Base-by-base conservation (phyloP, 2,329 filamentous ascomycete species). In the Harringtonia lauricola region DNA sequence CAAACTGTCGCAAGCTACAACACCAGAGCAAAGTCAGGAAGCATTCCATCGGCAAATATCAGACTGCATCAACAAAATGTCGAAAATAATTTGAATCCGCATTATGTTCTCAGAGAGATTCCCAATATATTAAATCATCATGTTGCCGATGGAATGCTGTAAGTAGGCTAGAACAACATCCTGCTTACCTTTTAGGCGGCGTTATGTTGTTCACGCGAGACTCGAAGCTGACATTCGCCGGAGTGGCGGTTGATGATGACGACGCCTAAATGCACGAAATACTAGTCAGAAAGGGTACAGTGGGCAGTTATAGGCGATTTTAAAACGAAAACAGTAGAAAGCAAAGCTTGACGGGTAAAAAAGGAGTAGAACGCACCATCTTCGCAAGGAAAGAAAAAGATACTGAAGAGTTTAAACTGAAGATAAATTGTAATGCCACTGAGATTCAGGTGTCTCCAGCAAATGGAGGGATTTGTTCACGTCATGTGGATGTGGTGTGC, bases 61-160 rank as follows among this genome's bases (percentile, higher is more conserved):
- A 55, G 53, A 51, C 42, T 37, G 50, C 48, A 50, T 54, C 40
- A 67, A 79, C 79, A 36, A 84, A 83, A 79, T n/a, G n/a, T n/a
- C n/a, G n/a, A n/a, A 86, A 81, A 72, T 68, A 72, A 64, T 18
- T 35, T 35, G 80, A 87, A 80, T 98, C 92, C 83, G 86, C 92
- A 98, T 75, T 66, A 63, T 67, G 70, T 78, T 75, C 86, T 96
- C 86, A 84, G 92, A 98, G 94, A 98, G 92, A 98, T 98, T 98
- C 92, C 92, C 92, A 98, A 95, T 94, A 86, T 81, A 68, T 68
- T 67, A 74, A 71, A 86, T 94, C 89, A 94, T 94, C 72, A 79
- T 70, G 55, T 68, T 58, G 55, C 57, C 61, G 54, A 57, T 37
- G 34, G 26, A 15, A 19, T 33, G 19, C 44, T 39, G 21, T 10